phyloP scores from a whole-genome alignment of 352 stramenopile species.

The Plasmopara muralis region DNA sequence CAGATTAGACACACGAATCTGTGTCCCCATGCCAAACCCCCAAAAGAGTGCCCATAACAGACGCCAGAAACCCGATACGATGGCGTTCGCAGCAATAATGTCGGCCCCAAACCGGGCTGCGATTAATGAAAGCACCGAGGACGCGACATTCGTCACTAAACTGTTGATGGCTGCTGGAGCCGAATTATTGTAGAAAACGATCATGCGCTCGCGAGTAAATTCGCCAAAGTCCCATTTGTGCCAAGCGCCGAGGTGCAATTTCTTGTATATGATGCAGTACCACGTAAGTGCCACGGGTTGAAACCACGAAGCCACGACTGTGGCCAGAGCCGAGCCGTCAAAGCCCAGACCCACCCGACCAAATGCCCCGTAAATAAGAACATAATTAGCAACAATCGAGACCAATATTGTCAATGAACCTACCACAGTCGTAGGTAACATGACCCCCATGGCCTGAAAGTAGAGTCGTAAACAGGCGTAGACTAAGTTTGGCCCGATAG shows the following conservation, averaged over 20 bases:
- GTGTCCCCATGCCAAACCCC: slow-evolving; percentile 19
- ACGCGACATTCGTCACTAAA: slow-evolving; percentile 19
- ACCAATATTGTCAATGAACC: slow-evolving; percentile 20
- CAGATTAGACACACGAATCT: slow-evolving; percentile 26
- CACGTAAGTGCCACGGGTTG: slow-evolving; percentile 15
- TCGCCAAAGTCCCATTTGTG: slow-evolving; percentile 19
- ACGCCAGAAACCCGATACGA: slow-evolving; percentile 25
- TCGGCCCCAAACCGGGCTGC: slow-evolving; percentile 16
- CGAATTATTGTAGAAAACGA: slow-evolving; percentile 25
- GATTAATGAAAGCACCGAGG: slow-evolving; percentile 20
- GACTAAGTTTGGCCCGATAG: slow-evolving; percentile 24
- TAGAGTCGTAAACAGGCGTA: slow-evolving; percentile 23
- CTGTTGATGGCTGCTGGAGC: slow-evolving; percentile 23
- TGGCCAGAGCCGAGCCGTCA: slow-evolving; percentile 18
- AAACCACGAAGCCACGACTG: slow-evolving; percentile 22
- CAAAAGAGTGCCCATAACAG: slow-evolving; percentile 27
- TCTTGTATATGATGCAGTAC: slow-evolving; percentile 28
- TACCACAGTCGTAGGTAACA: slow-evolving; percentile 26
- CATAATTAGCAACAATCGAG: slow-evolving; percentile 19
- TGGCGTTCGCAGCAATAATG: slow-evolving; percentile 22
- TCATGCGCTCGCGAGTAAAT: slow-evolving; percentile 22
- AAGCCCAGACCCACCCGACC: slow-evolving; percentile 19
- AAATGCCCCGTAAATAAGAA: slow-evolving; percentile 23
- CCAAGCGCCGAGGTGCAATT: slow-evolving; percentile 21
- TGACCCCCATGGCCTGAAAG: slow-evolving; percentile 27